Evolutionary conservation across 169 alveolate genomes (phyloP).

Genomic region (Plasmodium gaboni): DNA sequence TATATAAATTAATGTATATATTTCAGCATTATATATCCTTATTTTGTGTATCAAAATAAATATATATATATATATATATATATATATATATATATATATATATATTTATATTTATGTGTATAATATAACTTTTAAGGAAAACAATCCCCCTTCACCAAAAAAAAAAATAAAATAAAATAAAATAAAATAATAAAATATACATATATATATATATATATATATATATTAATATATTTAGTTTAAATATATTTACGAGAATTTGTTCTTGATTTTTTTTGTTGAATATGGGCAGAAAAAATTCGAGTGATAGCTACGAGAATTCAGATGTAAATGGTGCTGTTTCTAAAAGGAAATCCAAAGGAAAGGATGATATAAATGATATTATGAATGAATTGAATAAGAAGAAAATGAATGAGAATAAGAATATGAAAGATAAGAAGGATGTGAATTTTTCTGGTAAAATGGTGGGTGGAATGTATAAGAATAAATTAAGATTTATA

Average conservation of each 20-base stretch:
- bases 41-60: background rate
- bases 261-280: too few species aligned
- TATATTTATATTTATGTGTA: too few species aligned
- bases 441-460: background rate
- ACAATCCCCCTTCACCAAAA: too few species aligned
- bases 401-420: conserved; percentile 9
- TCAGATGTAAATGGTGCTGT: conserved; percentile 9
- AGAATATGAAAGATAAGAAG: background rate
- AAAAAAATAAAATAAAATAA: too few species aligned
- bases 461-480: conserved; percentile 6
- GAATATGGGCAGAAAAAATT: conserved; percentile 27
- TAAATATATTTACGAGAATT: background rate
- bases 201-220: background rate
- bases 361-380: conserved; percentile 4
- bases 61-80: too few species aligned
- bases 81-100: too few species aligned
- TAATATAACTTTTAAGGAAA: too few species aligned
- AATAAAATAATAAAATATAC: too few species aligned
- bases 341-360: conserved; percentile 17
- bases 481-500: conserved; percentile 23
- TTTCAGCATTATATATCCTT: background rate
- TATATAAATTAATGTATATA: background rate
- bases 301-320: conserved; percentile 8
- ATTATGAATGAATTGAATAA: background rate
- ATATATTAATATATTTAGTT: background rate